Evolutionary conservation across 805 yeast species (phyloP).

Genomic region (Saccharomycodes ludwigii): DNA sequence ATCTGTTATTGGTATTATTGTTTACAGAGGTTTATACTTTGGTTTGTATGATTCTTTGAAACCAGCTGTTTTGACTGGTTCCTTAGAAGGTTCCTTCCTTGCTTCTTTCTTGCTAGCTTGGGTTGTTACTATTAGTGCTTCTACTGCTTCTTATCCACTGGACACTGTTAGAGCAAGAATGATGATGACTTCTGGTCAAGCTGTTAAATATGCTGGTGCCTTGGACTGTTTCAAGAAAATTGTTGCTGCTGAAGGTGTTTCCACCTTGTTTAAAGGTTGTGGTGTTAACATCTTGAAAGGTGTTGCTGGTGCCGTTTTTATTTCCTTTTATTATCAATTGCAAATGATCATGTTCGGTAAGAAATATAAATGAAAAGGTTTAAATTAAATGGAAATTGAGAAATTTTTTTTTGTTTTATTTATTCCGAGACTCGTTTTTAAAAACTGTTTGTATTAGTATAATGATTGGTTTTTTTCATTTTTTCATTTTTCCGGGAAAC

Average conservation of each 20-base stretch:
- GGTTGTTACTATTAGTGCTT: constrained; percentile 97
- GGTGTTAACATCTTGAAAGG: constrained; percentile 99
- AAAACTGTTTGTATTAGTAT: constrained; percentile 22
- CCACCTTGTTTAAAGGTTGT: constrained; percentile 95
- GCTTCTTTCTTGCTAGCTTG: constrained; percentile 96
- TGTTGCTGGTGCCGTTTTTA: constrained; percentile 99
- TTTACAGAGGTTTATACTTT: constrained; percentile 98
- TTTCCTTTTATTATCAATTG: constrained; percentile 94
- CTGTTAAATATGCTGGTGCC: constrained; percentile 92
- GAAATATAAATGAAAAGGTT: constrained; percentile 80
- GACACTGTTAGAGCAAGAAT: constrained; percentile 99
- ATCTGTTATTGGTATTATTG: constrained; percentile 93
- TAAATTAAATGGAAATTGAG: no score
- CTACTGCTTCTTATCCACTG: constrained; percentile 97
- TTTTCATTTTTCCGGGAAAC: no score
- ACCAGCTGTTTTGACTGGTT: constrained; percentile 89
- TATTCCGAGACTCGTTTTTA: constrained; percentile 31
- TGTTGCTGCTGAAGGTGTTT: constrained; percentile 91
- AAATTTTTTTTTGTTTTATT: no score
- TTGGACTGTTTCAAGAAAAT: constrained; percentile 84
- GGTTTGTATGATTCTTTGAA: constrained; percentile 95
- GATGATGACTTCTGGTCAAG: constrained; percentile 99
- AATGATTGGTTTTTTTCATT: background rate
- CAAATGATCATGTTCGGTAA: constrained; percentile 92
- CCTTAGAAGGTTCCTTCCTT: constrained; percentile 86